A percentile compares a stretch with the other conserved stretches of the same genome.
Conservation (phyloP, 2,329 filamentous ascomycete genomes). For the Sclerotiophoma versabilis region DNA sequence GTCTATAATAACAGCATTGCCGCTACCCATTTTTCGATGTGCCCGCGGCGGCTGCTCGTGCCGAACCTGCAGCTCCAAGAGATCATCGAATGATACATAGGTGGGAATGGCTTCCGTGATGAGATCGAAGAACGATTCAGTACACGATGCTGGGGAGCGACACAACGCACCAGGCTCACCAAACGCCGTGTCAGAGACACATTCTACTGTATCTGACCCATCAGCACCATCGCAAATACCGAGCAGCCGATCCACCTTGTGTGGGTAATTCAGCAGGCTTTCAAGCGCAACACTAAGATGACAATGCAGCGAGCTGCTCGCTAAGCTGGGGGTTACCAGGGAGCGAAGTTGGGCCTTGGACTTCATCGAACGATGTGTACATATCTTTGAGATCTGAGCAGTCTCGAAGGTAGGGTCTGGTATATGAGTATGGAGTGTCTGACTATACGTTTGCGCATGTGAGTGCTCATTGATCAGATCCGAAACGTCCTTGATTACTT, state of each 20-base stretch:
- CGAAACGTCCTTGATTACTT: background rate
- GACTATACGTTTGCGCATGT: background rate
- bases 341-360: background rate
- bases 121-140: constrained; percentile 2
- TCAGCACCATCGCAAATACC: background rate
- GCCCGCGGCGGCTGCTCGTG: background rate
- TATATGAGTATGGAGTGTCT: background rate
- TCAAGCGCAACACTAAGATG: background rate
- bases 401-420: background rate
- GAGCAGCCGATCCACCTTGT: background rate
- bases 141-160: constrained; percentile 5
- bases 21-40: background rate
- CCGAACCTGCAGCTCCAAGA: background rate
- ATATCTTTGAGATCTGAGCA: background rate
- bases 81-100: background rate
- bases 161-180: background rate
- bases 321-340: background rate
- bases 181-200: background rate
- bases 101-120: background rate
- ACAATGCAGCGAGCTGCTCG: background rate
- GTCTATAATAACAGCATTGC: background rate
- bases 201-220: background rate
- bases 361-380: background rate
- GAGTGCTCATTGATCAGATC: background rate
- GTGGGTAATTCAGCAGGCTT: background rate